Evolutionary conservation across 2,329 filamentous ascomycete genomes (phyloP), one percentile per base, ranked within the genome.

Genomic region (Alternaria metachromatica): DNA sequence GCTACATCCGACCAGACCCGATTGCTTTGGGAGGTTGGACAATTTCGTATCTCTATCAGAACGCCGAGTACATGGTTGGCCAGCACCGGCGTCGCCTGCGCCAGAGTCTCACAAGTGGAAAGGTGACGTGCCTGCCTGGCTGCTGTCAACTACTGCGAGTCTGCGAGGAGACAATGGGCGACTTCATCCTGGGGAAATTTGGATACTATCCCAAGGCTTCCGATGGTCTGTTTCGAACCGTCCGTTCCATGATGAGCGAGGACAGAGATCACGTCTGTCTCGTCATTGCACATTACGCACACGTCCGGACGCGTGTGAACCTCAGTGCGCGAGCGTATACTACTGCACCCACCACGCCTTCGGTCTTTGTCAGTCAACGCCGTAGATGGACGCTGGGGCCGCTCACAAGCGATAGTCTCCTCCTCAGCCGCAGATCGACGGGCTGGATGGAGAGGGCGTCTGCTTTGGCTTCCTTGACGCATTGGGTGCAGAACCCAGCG

Each of bases 201-300:
- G 46, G 54, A 10, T 53, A 62, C 46, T 62, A 62, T 7, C 54
- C 54, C 8, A 58, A 45, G 6, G 37, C 23, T 21, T 46, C 54
- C 9, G 59, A 62, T n/a, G 59, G 59, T 13, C n/a, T 62, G 2
- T 62, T 62, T 13, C 46, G 59, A 48, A 62, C 59, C 5, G 50
- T 58, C 5, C 54, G 28, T 13, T 62, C 54, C 20, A 62, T 58
- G 59, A 51, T 62, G 54, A 58, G 54, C 21, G 59, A 62, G 9
- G 59, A 62, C n/a, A 57, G 59, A 41, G 59, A 62, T 13, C 59
- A 62, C 37, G 12, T 62, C 4, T 62, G 59, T 30, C n/a, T 62
- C 15, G 59, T 62, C 5, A 15, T 58, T 1, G 49, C 59, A 15
- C 45, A 62, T n/a, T 51, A 62, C 26, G 33, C 54, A 5, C 45